Base-by-base conservation (phyloP, 2,329 filamentous ascomycete species). In the Cordyceps pruinosa region DNA sequence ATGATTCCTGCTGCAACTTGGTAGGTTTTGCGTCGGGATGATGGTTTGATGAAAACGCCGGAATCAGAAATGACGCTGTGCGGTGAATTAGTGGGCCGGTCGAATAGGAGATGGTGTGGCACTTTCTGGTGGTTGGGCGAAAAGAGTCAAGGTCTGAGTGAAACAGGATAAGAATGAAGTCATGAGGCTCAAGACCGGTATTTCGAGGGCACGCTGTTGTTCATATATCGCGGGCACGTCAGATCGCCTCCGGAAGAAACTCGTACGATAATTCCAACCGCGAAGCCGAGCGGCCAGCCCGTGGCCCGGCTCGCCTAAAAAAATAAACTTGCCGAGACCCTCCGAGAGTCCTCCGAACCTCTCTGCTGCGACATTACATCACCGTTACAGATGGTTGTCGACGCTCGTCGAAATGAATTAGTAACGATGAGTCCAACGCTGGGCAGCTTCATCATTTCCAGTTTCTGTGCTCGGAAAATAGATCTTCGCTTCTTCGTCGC, bases 221-320 rank as follows among this genome's bases (percentile, higher is more conserved):
- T 47, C 17, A 56, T 56, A 56, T 56, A 56, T 47, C 30, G 44
- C 25, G 44, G 4, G 44, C 30, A 35, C 21, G 13, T 23, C 25
- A 2, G 23, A 30, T 32, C 10, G 26, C 19, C 10, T 42, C 54
- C 45, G 54, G 21, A 49, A 56, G 45, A 56, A 56, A 56, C 44
- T 56, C 54, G 54, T 56, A 56, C 54, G 54, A 56, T 49, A 56
- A 56, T 49, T 17, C 6, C 25, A 21, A 39, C 2, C 32, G 42
- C 34, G 34, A 47, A 56, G 15, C 52, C 44, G 42, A 15, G 17
- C 25, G 34, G 25, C 32, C 42, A 56, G 32, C 44, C 44, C 23
- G 44, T 32, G 21, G 21, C 30, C 50, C 21, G 51, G n/a, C n/a
- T 28, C 25, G 17, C 41, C 51, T 19, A 45, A 32, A 45, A 28